phyloP scores from a whole-genome alignment of 163 green algal genomes.

The Prototheca cutis region DNA sequence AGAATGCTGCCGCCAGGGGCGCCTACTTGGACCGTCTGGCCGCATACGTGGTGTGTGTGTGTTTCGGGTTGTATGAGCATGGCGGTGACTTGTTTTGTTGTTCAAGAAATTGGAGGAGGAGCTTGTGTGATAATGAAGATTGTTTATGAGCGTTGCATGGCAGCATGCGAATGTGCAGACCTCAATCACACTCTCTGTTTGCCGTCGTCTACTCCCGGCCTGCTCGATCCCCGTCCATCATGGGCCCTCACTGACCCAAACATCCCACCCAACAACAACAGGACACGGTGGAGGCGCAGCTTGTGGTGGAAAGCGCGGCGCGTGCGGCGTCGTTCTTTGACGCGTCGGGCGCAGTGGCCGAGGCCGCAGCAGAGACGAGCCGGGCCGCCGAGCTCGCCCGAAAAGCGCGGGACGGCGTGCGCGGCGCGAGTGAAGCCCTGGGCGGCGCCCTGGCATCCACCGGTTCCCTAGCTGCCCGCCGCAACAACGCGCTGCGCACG shows the following conservation, averaged over 20 bases:
- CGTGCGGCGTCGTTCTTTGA: slow-evolving; percentile 16
- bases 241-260: too few species aligned
- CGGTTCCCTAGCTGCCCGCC: neutral
- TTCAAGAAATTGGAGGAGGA: too few species aligned
- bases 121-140: too few species aligned
- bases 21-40: neutral
- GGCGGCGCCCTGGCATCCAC: neutral
- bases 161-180: too few species aligned
- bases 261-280: too few species aligned
- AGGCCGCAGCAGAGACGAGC: neutral
- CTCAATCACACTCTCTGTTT: too few species aligned
- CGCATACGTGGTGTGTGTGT: slow-evolving; percentile 4
- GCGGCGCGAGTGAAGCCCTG: neutral
- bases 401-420: too few species aligned
- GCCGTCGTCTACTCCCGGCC: too few species aligned
- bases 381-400: neutral
- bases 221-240: too few species aligned
- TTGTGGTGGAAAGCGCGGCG: slow-evolving; percentile 61
- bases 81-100: too few species aligned
- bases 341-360: neutral
- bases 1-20: neutral
- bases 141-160: too few species aligned
- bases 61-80: too few species aligned
- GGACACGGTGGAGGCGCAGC: slow-evolving; percentile 65
- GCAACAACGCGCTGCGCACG: neutral